Conservation (phyloP, 441 rosid genomes). For the Jatropha multifida region DNA sequence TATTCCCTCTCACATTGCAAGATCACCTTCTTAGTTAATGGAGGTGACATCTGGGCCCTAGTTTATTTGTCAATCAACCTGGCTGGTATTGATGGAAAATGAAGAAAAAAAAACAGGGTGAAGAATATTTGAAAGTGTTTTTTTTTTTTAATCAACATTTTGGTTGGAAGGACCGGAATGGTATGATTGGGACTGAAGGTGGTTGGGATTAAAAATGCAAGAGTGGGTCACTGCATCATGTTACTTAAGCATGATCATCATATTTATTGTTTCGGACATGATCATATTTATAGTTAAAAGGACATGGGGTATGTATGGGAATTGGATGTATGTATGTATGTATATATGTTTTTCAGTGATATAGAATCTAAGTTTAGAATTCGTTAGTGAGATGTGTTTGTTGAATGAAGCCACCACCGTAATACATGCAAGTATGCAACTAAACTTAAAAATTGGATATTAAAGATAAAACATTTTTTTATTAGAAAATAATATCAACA, state of each 20-base stretch:
- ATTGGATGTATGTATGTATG: too few species aligned
- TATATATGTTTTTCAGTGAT: too few species aligned
- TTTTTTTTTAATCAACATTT: background rate
- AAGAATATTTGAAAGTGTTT: background rate
- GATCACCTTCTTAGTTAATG: background rate
- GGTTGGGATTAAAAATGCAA: background rate
- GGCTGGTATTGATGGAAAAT: background rate
- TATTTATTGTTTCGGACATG: background rate
- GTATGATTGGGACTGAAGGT: background rate
- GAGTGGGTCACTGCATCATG: background rate
- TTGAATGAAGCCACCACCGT: too few species aligned
- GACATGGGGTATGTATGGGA: too few species aligned
- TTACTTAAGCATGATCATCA: conserved; percentile 7
- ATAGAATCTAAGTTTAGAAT: too few species aligned
- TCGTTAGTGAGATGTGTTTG: too few species aligned
- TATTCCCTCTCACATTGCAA: background rate
- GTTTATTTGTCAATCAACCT: background rate
- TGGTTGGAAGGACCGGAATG: background rate
- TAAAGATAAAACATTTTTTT: too few species aligned
- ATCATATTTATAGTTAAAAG: too few species aligned
- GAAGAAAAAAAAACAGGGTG: background rate
- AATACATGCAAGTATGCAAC: too few species aligned
- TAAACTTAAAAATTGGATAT: too few species aligned
- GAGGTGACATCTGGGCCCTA: conserved; percentile 3
- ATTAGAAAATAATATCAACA: too few species aligned